Evolutionary conservation across 352 stramenopile species (phyloP).

Genomic region (Poterioochromonas sp.): DNA sequence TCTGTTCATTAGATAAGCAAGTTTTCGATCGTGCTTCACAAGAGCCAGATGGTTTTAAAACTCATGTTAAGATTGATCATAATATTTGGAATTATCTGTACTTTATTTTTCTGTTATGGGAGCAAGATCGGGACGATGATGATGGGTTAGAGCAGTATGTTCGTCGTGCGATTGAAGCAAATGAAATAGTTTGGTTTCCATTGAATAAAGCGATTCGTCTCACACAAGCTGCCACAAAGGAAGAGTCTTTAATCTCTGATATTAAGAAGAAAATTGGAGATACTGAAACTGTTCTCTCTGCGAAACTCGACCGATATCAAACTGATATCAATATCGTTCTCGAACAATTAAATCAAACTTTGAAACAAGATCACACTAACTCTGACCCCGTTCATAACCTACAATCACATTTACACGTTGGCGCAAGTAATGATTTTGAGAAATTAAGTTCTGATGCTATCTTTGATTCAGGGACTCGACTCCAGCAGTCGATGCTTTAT

Average conservation of each 20-base stretch:
- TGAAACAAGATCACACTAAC: not conserved
- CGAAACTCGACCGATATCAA: not conserved
- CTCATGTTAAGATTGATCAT: slow-evolving; percentile 46
- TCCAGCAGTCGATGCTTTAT: too few species aligned
- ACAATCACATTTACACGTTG: too few species aligned
- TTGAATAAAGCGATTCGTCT: slow-evolving; percentile 40
- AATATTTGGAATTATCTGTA: slow-evolving; percentile 54
- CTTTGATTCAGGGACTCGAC: too few species aligned
- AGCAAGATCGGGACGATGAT: slow-evolving; percentile 48
- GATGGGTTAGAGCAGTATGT: slow-evolving; percentile 50
- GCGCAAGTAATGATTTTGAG: too few species aligned
- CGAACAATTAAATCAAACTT: not conserved
- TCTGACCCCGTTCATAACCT: too few species aligned
- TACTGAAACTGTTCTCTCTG: not conserved
- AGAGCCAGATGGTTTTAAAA: slow-evolving; percentile 45
- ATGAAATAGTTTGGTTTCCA: slow-evolving; percentile 49
- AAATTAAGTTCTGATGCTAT: too few species aligned
- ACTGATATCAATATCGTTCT: not conserved
- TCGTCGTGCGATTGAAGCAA: slow-evolving; percentile 41
- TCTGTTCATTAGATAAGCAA: slow-evolving; percentile 45
- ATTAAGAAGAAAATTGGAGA: not conserved
- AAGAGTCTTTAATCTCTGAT: not conserved
- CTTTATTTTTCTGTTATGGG: slow-evolving; percentile 50
- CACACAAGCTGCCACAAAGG: not conserved
- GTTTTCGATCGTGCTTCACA: slow-evolving; percentile 45